A percentile compares a stretch with the other conserved stretches of the same genome.
phyloP scores from a whole-genome alignment of 441 rosid species.

The Jatropha podagrica region DNA sequence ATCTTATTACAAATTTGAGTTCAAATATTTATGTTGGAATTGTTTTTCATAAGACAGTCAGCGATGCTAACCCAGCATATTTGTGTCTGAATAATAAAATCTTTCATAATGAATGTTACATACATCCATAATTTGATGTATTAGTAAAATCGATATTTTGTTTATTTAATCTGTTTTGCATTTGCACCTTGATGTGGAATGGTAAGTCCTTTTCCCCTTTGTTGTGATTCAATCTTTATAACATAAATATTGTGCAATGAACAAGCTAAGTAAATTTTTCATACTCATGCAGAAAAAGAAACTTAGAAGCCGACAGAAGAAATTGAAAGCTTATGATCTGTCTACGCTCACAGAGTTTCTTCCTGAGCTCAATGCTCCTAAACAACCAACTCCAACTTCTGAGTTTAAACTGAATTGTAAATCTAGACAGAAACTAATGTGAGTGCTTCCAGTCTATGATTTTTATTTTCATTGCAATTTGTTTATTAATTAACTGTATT shows the following conservation, averaged over 20 bases:
- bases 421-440: slow-evolving; percentile 64
- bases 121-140: no score
- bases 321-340: slow-evolving; percentile 69
- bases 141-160: no score
- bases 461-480: not conserved
- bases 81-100: no score
- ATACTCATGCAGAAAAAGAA: slow-evolving; percentile 50
- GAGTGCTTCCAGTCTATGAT: slow-evolving; percentile 20
- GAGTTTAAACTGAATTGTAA: slow-evolving; percentile 68
- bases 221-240: no score
- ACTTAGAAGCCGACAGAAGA: slow-evolving; percentile 57
- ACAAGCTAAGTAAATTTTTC: slow-evolving; percentile 13
- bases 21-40: not conserved
- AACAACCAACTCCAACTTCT: slow-evolving; percentile 34
- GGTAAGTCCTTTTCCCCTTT: no score
- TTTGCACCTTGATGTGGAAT: no score
- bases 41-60: no score
- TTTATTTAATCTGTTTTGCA: no score
- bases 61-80: no score
- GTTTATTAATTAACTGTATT: no score
- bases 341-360: slow-evolving; percentile 69
- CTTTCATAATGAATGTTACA: no score
- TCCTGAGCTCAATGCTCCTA: slow-evolving; percentile 51
- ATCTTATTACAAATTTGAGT: no score
- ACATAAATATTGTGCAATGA: not conserved